Evolutionary conservation across 2,329 filamentous ascomycete genomes (phyloP).

Genomic region (Ascochyta lentis): DNA sequence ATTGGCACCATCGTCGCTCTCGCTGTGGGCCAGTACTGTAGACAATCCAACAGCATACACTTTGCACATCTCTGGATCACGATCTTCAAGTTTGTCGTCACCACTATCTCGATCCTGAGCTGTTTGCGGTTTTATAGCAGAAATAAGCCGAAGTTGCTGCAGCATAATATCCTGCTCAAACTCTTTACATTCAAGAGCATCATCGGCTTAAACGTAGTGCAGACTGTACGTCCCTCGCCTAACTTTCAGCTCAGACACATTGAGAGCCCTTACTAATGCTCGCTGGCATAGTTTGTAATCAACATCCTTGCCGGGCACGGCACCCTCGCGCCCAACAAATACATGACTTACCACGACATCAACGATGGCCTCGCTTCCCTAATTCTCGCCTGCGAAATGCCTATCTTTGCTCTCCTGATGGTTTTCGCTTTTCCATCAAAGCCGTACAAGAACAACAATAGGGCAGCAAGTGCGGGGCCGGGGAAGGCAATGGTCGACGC

Average conservation of each 20-base stretch:
- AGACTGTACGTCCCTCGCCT: constrained; percentile 30
- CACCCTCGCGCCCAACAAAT: constrained; percentile 30
- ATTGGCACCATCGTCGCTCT: constrained; percentile 32
- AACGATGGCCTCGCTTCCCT: constrained; percentile 35
- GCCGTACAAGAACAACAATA: constrained; percentile 25
- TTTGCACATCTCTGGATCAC: constrained; percentile 44
- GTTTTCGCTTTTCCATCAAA: constrained; percentile 35
- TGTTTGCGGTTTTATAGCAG: constrained; percentile 35
- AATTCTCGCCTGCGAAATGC: constrained; percentile 44
- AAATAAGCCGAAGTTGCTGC: constrained; percentile 28
- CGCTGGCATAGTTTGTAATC: constrained; percentile 31
- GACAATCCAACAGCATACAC: constrained; percentile 34
- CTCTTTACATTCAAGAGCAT: constrained; percentile 43
- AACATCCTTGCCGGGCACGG: constrained; percentile 36
- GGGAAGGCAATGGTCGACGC: constrained; percentile 34
- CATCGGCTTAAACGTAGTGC: constrained; percentile 38
- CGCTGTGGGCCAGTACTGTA: constrained; percentile 38
- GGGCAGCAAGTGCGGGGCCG: constrained; percentile 23
- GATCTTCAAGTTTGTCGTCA: constrained; percentile 29
- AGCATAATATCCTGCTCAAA: constrained; percentile 39
- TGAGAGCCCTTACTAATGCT: background rate
- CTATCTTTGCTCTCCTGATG: constrained; percentile 38
- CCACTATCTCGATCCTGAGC: constrained; percentile 28
- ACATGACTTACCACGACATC: constrained; percentile 42
- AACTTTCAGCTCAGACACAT: background rate